These are phyloP conservation scores for Sequoia sempervirens DNA, from an alignment of 75 land plant genomes.

Conservation along the genomic window DNA sequence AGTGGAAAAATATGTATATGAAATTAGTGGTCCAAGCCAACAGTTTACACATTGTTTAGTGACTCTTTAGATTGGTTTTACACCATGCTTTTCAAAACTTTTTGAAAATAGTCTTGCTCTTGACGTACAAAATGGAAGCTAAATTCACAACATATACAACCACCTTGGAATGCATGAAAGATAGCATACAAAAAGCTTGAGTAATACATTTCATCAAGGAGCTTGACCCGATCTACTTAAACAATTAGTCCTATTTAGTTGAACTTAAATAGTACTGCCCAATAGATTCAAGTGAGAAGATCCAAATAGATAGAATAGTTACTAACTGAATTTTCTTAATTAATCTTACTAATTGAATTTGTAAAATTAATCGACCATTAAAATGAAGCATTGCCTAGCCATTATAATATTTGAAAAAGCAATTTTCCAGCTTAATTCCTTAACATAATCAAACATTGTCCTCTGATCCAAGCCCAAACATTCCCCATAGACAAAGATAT, in stretches of 20 bases:
- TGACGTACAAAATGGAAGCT: background rate
- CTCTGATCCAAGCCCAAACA: background rate
- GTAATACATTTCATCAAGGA: background rate
- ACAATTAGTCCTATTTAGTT: background rate
- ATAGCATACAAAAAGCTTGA: background rate
- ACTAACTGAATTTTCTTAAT: background rate
- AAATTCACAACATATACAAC: background rate
- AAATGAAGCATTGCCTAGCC: background rate
- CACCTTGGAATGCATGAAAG: background rate
- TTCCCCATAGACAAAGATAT: background rate
- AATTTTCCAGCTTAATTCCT: background rate
- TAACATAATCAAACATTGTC: background rate
- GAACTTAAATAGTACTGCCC: background rate
- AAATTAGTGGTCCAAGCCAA: background rate
- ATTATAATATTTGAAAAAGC: background rate
- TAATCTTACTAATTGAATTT: background rate
- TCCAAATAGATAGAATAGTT: background rate
- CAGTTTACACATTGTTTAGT: background rate
- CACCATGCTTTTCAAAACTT: background rate
- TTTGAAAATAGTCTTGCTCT: background rate
- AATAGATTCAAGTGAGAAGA: background rate
- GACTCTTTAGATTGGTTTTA: background rate
- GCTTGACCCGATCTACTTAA: background rate
- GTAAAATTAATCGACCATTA: background rate
- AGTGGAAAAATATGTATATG: background rate